Percentiles rank a stretch among this genome's conserved stretches.
These are phyloP conservation scores for Hura crepitans DNA, from an alignment of 441 rosid species.

Conservation along the genomic window DNA sequence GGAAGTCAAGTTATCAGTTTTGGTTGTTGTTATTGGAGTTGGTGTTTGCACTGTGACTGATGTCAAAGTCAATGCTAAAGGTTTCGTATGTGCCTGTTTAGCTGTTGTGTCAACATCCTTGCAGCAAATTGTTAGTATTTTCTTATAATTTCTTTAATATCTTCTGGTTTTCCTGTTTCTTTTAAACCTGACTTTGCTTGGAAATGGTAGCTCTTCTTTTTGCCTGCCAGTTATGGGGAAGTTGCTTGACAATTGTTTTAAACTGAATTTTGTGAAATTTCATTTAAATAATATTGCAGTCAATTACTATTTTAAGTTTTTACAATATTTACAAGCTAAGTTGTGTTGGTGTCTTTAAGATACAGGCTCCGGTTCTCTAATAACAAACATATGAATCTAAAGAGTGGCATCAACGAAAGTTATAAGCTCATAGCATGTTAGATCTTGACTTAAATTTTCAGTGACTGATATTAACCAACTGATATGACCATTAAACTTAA, in stretches of 20 bases:
- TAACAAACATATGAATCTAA: background rate
- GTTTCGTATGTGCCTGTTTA: slow-evolving; percentile 71
- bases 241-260: background rate
- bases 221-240: background rate
- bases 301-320: too few species aligned
- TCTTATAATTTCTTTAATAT: background rate
- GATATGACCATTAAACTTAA: background rate
- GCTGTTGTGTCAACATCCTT: slow-evolving; percentile 83
- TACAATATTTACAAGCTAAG: background rate
- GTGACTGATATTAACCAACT: background rate
- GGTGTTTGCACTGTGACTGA: slow-evolving; percentile 97
- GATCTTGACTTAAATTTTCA: background rate
- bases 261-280: background rate
- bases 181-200: background rate
- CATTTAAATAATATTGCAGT: background rate
- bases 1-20: slow-evolving; percentile 74
- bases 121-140: slow-evolving; percentile 84
- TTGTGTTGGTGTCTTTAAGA: background rate
- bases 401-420: background rate
- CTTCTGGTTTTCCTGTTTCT: too few species aligned
- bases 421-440: background rate
- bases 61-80: slow-evolving; percentile 87
- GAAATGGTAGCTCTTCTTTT: background rate
- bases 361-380: background rate
- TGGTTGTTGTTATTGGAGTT: slow-evolving; percentile 86